Evolutionary conservation across 257 asterid genomes (phyloP), one percentile per base, ranked within the genome.

Genomic region (Sherardia arvensis): DNA sequence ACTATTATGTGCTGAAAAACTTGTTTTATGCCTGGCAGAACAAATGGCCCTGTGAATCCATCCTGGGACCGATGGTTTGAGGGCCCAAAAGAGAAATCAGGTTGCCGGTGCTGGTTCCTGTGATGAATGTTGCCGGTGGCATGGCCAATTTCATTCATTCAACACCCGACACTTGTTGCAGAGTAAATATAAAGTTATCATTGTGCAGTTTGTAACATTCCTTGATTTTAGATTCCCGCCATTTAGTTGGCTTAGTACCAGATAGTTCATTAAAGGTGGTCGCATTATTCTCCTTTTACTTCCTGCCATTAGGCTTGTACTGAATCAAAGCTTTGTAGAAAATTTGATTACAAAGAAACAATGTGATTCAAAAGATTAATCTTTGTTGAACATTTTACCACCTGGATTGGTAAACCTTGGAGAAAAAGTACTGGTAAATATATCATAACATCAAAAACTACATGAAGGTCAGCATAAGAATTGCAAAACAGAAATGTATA

Each of bases 61-160:
- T 68, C 59, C 15, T 91, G 98, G 98, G 96, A 91, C 79, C 79
- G 94, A 73, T 91, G 98, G 98, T 91, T 88, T 65, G 98, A 91
- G 81, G 88, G 95, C 40, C 91, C 87, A 11, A 87, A 54, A 59
- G 92, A 91, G 51, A 77, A 95, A 45, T 80, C 95, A 26, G 82
- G 95, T 57, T 91, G 98, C 93, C 79, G 88, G 56, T 91, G 98
- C 84, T 85, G 86, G 95, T 85, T 88, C 69, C 82, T 86, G 67
- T 88, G 83, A 86, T 38, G 54, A 26, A 64, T 69, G 27, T 36
- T 57, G 53, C 57, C 57, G 32, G 17, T 36, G 45, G 45, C 45
- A 15, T 43, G 51, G 51, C 51, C 51, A 43, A 43, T 65, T 55
- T 10, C 34, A 55, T 59, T 29, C 53, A 25, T 26, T 29, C 36